These are phyloP conservation scores for Galerina sulciceps DNA, from an alignment of 768 basidiomycete species.

Conservation along the genomic window DNA sequence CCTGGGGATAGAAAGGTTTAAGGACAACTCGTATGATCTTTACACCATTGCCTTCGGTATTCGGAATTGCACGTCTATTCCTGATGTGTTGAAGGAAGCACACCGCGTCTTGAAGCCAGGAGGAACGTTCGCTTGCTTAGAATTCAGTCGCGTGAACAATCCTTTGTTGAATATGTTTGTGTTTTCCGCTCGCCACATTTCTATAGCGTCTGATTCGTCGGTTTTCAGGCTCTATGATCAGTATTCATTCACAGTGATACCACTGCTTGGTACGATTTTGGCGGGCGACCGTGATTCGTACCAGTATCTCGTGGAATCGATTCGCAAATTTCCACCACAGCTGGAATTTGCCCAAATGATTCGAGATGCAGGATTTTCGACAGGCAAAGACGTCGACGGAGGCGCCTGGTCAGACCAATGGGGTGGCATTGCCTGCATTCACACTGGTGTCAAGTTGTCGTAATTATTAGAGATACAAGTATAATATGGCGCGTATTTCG, in stretches of 20 bases:
- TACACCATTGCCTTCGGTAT: constrained; percentile 99
- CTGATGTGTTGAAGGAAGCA: constrained; percentile 86
- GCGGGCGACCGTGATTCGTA: constrained; percentile 94
- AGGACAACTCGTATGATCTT: constrained; percentile 85
- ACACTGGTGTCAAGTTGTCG: constrained; percentile 82
- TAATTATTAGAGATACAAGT: not conserved
- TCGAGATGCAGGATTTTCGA: constrained; percentile 79
- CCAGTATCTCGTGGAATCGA: constrained; percentile 97
- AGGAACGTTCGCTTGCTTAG: constrained; percentile 92
- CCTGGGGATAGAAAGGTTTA: constrained; percentile 68
- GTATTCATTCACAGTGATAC: constrained; percentile 96
- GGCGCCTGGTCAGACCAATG: constrained; percentile 88
- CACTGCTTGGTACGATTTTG: constrained; percentile 94
- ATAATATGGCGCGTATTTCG: not conserved
- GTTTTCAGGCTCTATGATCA: constrained; percentile 81
- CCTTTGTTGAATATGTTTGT: constrained; percentile 86
- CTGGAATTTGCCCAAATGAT: constrained; percentile 90
- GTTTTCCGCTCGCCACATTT: not conserved
- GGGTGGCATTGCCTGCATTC: constrained; percentile 87
- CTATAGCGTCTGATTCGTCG: constrained; percentile 8
- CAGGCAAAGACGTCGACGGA: constrained; percentile 72
- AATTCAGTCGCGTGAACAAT: constrained; percentile 93
- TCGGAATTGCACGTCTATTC: constrained; percentile 93
- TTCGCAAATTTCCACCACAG: constrained; percentile 91
- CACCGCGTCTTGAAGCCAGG: constrained; percentile 95